Conservation (phyloP, 495 filamentous ascomycete species). For the Aspergillus haitiensis region DNA sequence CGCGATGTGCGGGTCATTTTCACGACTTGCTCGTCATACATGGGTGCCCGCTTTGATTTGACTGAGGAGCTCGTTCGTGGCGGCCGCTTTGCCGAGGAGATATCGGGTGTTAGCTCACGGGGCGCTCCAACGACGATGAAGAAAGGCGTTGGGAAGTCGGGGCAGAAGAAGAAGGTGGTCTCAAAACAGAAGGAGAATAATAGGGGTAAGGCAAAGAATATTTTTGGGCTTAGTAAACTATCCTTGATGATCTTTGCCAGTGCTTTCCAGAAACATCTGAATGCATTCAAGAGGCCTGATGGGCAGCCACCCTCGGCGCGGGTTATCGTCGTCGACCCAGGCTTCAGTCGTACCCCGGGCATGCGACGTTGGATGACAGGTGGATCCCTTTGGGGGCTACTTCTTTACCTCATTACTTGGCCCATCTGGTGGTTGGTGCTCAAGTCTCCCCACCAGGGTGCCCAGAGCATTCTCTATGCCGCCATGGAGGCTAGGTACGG, state of each 20-base stretch:
- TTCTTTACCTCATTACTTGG: conserved; percentile 75
- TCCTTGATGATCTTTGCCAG: conserved; percentile 83
- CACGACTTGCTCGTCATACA: conserved; percentile 82
- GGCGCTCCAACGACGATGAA: background rate
- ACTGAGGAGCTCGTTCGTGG: conserved; percentile 30
- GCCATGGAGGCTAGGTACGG: conserved; percentile 74
- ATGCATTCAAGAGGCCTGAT: conserved; percentile 78
- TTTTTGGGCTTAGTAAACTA: conserved; percentile 86
- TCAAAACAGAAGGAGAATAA: conserved; percentile 1
- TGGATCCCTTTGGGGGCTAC: conserved; percentile 78
- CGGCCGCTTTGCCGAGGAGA: conserved; percentile 26
- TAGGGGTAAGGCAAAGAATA: conserved; percentile 29
- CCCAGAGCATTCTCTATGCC: conserved; percentile 82
- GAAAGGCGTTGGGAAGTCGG: background rate
- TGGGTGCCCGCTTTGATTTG: conserved; percentile 64
- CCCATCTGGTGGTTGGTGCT: conserved; percentile 82
- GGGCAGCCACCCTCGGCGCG: conserved; percentile 73
- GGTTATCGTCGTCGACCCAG: conserved; percentile 84
- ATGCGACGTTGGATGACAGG: conserved; percentile 81
- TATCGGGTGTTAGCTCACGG: too few species aligned
- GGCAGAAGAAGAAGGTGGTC: too few species aligned
- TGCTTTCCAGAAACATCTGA: conserved; percentile 86
- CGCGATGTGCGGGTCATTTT: conserved; percentile 88
- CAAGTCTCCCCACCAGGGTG: conserved; percentile 77
- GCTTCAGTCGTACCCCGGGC: conserved; percentile 78